Evolutionary conservation across 2,329 filamentous ascomycete species (phyloP), one percentile per base, ranked within the genome.

Genomic region (Sphaerulina musiva): DNA sequence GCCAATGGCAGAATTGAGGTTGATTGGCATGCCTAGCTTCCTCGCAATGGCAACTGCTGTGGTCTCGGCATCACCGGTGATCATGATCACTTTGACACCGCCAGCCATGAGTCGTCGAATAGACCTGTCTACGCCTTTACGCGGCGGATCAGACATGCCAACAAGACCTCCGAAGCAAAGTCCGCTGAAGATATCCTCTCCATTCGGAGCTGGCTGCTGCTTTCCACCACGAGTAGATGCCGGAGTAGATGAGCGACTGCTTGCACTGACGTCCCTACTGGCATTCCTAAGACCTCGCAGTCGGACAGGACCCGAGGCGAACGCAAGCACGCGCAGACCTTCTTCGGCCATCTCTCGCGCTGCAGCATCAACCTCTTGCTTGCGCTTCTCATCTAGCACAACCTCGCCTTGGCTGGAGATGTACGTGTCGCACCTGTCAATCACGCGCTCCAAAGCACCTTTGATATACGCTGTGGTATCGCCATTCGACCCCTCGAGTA

Each of bases 1-100:
- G 26, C 89, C 75, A 12, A 78, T 66, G 6, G 76, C 72, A 72
- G 59, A 82, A 76, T 64, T 80, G 73, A 72, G 83, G 78, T 68
- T 78, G 73, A 97, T 82, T 2, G 85, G 83, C 89, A 98, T 98
- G 40, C 93, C 93, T n/a, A 98, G 79, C 67, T 95, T 92, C 71
- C 82, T 89, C 31, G 89, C 93, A 68, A 98, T 97, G 0, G 93
- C 93, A 44, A 96, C 78, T 2, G 93, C 93, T 2, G 93, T 98
- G 1, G 89, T 89, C 69, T 97, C 90, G 12, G 93, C 89, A 70
- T 98, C 93, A 55, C 93, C 93, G 8, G 93, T 98, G 62, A 98
- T 97, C 93, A 98, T 98, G 64, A 98, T 95, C 46, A 98, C 89
- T 70, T 90, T 93, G 59, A 98, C 93, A 39, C 92, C 92, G 51